Percentiles rank a stretch among this genome's conserved stretches.
phyloP scores from a whole-genome alignment of 2,329 filamentous ascomycete species.

The Pyricularia pennisetigena region DNA sequence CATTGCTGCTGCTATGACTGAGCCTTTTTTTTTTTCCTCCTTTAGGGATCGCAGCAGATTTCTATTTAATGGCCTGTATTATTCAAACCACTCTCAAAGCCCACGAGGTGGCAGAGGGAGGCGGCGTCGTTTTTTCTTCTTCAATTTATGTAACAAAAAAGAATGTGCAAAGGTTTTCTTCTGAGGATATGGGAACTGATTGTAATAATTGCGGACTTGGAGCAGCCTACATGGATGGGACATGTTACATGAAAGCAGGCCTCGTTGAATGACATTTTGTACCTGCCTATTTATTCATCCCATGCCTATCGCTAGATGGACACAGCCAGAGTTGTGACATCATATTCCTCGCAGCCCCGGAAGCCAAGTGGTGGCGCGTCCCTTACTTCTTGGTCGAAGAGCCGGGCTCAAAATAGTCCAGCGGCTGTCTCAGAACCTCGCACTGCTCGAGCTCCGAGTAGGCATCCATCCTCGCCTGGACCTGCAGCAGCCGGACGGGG shows the following conservation, averaged over 20 bases:
- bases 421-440: slow-evolving; percentile 12
- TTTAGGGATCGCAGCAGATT: background rate
- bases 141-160: background rate
- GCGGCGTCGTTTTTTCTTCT: background rate
- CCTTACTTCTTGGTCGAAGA: background rate
- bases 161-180: background rate
- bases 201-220: background rate
- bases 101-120: background rate
- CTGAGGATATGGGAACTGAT: background rate
- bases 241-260: background rate
- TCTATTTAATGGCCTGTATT: background rate
- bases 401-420: slow-evolving; percentile 11
- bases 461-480: slow-evolving; percentile 14
- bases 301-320: too few species aligned
- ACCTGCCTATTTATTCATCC: too few species aligned
- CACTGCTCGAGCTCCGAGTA: slow-evolving; percentile 14
- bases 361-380: background rate
- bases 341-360: background rate
- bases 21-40: background rate
- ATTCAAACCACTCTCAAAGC: background rate
- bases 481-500: slow-evolving; percentile 16
- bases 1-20: background rate
- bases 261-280: too few species aligned
- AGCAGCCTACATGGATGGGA: background rate
- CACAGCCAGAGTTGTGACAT: background rate